Evolutionary conservation across 139 green algal species (phyloP), one percentile per base, ranked within the genome.

Genomic region (Chlorella sp.): DNA sequence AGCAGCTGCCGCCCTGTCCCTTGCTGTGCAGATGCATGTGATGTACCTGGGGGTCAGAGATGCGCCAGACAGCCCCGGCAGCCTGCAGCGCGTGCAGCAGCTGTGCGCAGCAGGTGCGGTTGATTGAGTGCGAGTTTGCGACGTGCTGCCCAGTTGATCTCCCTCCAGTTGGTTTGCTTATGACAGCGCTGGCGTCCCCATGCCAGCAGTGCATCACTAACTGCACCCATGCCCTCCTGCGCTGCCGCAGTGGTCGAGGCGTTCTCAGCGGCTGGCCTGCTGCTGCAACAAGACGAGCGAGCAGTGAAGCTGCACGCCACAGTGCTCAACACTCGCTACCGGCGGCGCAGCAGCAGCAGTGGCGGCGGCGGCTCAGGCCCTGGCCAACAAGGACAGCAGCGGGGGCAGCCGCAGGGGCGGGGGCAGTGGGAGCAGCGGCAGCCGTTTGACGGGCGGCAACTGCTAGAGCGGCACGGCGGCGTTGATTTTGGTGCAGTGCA

Each of bases 271-370:
- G 87, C 87, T 21, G 87, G 89, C 30, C 76, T 94, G 83, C 41
- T 89, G 62, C 79, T 88, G 63, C 84, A 64, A 11, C 86, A 87
- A 69, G 90, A 88, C 64, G 86, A 91, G 4, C 76, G 73, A n/a
- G 74, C 89, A 44, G 80, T 90, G 0, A 92, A 92, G 71, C 85
- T 93, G 16, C 90, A 93, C 68, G 89, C 86, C 6, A 93, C 90
- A 16, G 39, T 92, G 23, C 62, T 92, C 26, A 93, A 93, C 74
- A 90, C 88, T 0, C 47, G 86, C 2, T 72, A 90, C 34, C 83
- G 85, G 5, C 26, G 71, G 5, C 36, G 71, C 20, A 9, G 23
- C 18, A 41, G 28, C 16, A 38, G 34, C 21, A 44, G 56, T n/a
- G 23, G 74, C 26, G 30, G 65, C 65, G 30, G 30, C 38, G 71